Evolutionary conservation across 495 filamentous ascomycete genomes (phyloP), one percentile per base, ranked within the genome.

Genomic region (Staphylotrichum longicolle): DNA sequence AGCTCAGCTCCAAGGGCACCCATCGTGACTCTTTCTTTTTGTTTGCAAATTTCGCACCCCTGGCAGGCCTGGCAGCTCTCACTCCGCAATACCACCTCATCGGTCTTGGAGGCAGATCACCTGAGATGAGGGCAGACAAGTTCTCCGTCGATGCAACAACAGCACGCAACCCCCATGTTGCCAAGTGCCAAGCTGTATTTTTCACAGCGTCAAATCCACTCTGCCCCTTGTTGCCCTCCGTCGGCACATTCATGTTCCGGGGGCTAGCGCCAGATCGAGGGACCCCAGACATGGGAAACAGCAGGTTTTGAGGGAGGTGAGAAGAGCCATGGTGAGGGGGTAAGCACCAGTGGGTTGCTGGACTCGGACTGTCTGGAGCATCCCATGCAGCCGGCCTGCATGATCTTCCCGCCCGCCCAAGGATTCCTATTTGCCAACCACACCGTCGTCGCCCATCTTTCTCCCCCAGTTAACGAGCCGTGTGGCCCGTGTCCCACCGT

Each of bases 351-450:
- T 39, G 6, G 37, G 6, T 39, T 10, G 37, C 37, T 39, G 6
- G 10, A 7, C 37, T 39, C 37, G 5, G 6, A 39, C 42, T 27
- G 32, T 47, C 10, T 47, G 32, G 44, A 11, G 37, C 32, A 4
- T 6, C 42, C 35, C 54, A 33, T 46, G 54, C 60, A 52, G 54
- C 46, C 49, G 27, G 56, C 54, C 42, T 66, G 59, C 63, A 66
- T 66, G 54, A 59, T 59, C 54, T 30, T 62, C 63, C 59, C 59
- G 63, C 34, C 44, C 9, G 35, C 49, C 50, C 42, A 35, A 15
- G 41, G 5, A 1, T 37, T 54, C 46, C 55, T 47, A 65, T 65
- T 62, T 40, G 60, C 47, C 60, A 42, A 42, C 41, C 61, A 59
- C 40, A 20, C 46, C 27, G 46, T 52, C 34, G 20, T 49, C 40